Evolutionary conservation across 1,284 basidiomycete genomes (phyloP), one percentile per base, ranked within the genome.

Genomic region (Stygiomarasmius scandens): DNA sequence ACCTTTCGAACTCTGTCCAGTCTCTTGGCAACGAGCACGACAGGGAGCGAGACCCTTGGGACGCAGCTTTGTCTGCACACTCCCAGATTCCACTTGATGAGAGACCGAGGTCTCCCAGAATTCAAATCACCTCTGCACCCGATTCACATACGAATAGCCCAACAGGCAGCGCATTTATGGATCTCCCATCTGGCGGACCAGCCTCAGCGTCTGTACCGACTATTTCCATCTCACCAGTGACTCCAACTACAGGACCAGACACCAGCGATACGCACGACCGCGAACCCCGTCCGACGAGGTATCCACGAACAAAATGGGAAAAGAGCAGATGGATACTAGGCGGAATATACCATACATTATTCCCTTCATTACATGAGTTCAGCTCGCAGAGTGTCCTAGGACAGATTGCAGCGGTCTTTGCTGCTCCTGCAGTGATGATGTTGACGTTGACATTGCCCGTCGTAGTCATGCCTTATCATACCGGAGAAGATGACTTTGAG

Each of bases 391-490:
- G 89, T 10, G 66, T 86, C 54, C 63, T 91, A 6, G 91, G 90
- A 3, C 87, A 87, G 71, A 73, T 92, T 19, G 88, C 92, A 0
- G 86, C 90, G 0, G 65, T 97, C 14, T 82, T 96, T 55, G 94
- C 94, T 6, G 87, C 88, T 0, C 96, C 96, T 0, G 93, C 95
- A 0, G 87, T 98, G 5, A 76, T 97, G 69, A 77, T 82, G 11
- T 78, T 99, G 52, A 98, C 95, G 0, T 66, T 98, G 16, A 98
- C 96, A 0, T 77, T 98, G 5, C 96, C 96, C 2, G 95, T 98
- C 3, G 92, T 95, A 36, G 83, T 90, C 22, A 86, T 79, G n/a
- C 79, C 83, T 2, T 85, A 87, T 64, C 73, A 79, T 14, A 67
- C 66, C 27, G 56, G 67, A 20, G 69, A 70, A 12, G 64, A 64